Percentiles rank a stretch among this genome's conserved stretches.
These are phyloP conservation scores for Chrysanthemum seticuspe DNA, from an alignment of 129 eudicot species.

Conservation along the genomic window DNA sequence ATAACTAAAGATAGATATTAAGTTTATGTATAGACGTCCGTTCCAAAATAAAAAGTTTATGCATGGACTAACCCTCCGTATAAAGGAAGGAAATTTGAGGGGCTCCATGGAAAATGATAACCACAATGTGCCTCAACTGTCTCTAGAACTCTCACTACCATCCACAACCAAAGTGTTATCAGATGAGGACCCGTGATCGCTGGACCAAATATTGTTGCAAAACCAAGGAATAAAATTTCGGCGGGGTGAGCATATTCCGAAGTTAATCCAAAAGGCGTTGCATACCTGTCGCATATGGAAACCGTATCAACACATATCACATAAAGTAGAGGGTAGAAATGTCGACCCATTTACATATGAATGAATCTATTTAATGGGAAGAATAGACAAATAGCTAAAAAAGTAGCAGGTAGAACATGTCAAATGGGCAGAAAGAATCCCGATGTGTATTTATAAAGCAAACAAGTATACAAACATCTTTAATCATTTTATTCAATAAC, in stretches of 20 bases:
- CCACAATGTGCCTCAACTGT: slow-evolving; percentile 99
- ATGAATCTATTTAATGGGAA: not conserved
- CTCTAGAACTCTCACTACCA: slow-evolving; percentile 94
- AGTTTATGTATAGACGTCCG: not conserved
- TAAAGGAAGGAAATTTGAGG: slow-evolving; percentile 84
- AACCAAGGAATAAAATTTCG: slow-evolving; percentile 17
- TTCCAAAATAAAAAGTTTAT: not conserved
- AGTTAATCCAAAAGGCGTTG: slow-evolving; percentile 34
- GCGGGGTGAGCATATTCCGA: slow-evolving; percentile 18
- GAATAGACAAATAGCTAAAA: not conserved
- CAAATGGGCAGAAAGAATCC: not conserved
- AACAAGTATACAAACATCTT: not conserved
- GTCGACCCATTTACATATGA: not conserved
- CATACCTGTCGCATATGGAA: slow-evolving; percentile 24
- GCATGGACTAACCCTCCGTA: slow-evolving; percentile 82
- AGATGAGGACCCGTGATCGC: slow-evolving; percentile 97
- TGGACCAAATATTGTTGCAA: slow-evolving; percentile 92
- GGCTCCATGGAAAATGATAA: slow-evolving; percentile 99
- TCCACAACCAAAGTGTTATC: slow-evolving; percentile 98
- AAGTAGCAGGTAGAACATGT: not conserved
- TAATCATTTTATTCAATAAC: not conserved
- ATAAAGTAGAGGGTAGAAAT: not conserved
- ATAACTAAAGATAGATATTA: not conserved
- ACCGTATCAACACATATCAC: not conserved
- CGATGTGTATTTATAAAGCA: not conserved